Conservation (phyloP, 2,329 filamentous ascomycete species). For the Lecanicillium sp. region DNA sequence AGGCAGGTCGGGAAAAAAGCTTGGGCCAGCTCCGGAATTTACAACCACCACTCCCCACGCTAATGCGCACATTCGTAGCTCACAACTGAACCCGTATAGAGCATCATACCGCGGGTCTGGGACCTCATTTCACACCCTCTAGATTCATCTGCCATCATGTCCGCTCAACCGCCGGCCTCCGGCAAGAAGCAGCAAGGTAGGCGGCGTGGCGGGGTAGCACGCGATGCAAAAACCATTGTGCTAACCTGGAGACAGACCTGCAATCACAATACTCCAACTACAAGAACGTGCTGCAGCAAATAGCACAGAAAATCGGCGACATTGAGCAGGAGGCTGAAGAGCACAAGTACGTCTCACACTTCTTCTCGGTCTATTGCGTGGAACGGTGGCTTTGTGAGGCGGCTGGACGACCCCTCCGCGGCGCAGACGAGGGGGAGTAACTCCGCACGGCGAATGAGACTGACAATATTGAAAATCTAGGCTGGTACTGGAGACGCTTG, state of each 20-base stretch:
- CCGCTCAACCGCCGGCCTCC: conserved; percentile 38
- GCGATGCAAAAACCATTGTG: background rate
- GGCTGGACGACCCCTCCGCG: background rate
- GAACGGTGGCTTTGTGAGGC: background rate
- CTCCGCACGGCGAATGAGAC: background rate
- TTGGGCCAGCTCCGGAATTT: conserved; percentile 24
- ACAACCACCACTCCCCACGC: conserved; percentile 5
- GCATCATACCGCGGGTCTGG: background rate
- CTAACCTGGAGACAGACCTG: conserved; percentile 51
- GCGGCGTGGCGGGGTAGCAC: conserved; percentile 15
- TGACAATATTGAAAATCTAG: conserved; percentile 40
- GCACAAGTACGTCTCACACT: conserved; percentile 71
- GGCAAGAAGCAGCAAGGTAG: conserved; percentile 68
- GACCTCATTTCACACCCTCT: too few species aligned
- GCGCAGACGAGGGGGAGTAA: background rate
- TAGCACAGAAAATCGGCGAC: conserved; percentile 94
- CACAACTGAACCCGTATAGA: background rate
- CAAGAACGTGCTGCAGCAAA: conserved; percentile 75
- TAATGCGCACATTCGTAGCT: background rate
- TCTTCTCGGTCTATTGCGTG: background rate
- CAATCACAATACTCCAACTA: conserved; percentile 75
- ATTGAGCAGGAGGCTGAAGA: conserved; percentile 97
- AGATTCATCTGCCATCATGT: too few species aligned
- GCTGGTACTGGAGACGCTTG: conserved; percentile 87
- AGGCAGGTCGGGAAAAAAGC: conserved; percentile 19